Evolutionary conservation across 805 yeast species (phyloP).

Genomic region (Spathaspora arborariae): DNA sequence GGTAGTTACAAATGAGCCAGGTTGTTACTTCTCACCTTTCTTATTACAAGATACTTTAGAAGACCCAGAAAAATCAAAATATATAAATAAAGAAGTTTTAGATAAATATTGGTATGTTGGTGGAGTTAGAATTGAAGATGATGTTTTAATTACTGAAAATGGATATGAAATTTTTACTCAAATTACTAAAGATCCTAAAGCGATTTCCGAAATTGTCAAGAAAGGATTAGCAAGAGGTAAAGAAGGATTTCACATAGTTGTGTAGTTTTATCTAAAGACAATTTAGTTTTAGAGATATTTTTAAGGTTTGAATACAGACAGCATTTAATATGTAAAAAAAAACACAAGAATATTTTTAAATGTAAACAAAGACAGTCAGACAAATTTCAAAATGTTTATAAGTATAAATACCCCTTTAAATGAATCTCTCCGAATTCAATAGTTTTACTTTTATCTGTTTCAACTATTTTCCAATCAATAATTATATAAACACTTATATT

Average conservation of each 20-base stretch:
- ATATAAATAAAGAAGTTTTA: conserved; percentile 60
- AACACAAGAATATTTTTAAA: too few species aligned
- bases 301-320: background rate
- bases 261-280: too few species aligned
- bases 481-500: too few species aligned
- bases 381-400: too few species aligned
- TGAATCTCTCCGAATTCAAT: too few species aligned
- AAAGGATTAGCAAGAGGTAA: conserved; percentile 52
- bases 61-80: conserved; percentile 45
- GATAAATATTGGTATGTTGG: conserved; percentile 84
- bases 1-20: conserved; percentile 95
- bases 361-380: too few species aligned
- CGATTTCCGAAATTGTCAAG: conserved; percentile 72
- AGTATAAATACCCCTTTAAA: too few species aligned
- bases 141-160: conserved; percentile 67
- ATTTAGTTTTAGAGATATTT: too few species aligned
- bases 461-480: too few species aligned
- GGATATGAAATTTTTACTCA: conserved; percentile 82
- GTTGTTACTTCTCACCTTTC: conserved; percentile 84
- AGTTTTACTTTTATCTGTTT: too few species aligned
- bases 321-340: too few species aligned
- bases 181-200: conserved; percentile 82
- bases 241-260: conserved; percentile 55
- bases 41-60: conserved; percentile 62
- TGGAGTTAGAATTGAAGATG: conserved; percentile 98